Base-by-base conservation (phyloP, 371 early-diverging fungal genomes). In the Rhizopus arrhizus region DNA sequence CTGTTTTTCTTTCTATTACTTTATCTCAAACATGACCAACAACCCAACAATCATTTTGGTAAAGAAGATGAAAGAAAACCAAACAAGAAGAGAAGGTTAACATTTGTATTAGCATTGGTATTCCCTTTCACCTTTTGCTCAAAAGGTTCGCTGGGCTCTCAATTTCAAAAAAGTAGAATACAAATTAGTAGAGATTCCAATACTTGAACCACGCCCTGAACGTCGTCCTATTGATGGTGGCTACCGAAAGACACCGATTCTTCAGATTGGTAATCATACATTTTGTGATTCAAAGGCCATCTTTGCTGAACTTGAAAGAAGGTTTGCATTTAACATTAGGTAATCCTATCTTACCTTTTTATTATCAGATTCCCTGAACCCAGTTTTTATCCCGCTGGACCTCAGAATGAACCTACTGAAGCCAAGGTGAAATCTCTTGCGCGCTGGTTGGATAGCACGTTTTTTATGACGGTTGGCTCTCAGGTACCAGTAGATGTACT, bases 231-330 rank as follows among this genome's bases (percentile, higher is more conserved):
- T 85, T 53, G 72, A 83, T 40, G 79, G 79, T 55, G 84, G 85
- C 3, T 85, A 81, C 57, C 70, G 85, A 35, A 79, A 83, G 16
- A 81, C 86, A 9, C 87, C 87, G 2, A 73, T 87, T 31, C 72
- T 87, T 43, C 85, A 85, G 59, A 85, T 87, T 16, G 85, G 85
- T 13, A 75, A 75, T 54, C 78, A 84, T 51, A 68, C 83, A 1
- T 87, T 65, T 40, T 81, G 84, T 33, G 84, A 87, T 42, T 75
- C 82, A 0, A 74, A 69, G 28, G n/a, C 65, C 28, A 83, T 82
- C 29, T 34, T 84, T 42, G 70, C 70, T 32, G 85, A 81, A 53
- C 66, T 87, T 1, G 86, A 84, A 59, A 58, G 64, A 36, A 72
- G 79, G 72, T 83, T 63, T 52, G 31, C 38, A 56, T 60, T 11